phyloP scores from a whole-genome alignment of 768 basidiomycete genomes.

The Fibroporia radiculosa region DNA sequence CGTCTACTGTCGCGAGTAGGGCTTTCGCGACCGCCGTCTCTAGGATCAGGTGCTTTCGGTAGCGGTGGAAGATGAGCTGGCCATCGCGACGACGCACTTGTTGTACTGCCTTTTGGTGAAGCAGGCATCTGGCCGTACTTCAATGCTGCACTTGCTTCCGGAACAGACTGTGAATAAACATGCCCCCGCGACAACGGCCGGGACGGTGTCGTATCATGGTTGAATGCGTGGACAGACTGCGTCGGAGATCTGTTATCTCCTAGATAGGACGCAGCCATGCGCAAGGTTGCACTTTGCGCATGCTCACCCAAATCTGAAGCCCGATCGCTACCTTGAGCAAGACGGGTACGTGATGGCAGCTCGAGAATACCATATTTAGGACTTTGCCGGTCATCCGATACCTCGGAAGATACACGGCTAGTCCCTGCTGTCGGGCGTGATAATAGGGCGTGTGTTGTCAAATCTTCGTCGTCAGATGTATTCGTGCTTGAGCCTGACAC shows the following conservation, averaged over 20 bases:
- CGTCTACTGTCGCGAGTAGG: not conserved
- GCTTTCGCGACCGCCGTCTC: not conserved
- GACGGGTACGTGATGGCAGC: conserved; percentile 27
- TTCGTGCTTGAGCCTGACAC: not conserved
- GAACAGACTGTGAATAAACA: conserved; percentile 3
- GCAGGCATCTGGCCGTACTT: conserved; percentile 7
- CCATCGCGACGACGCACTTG: conserved; percentile 10
- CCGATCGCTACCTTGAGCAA: conserved; percentile 4
- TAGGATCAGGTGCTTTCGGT: conserved; percentile 12
- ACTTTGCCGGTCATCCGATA: not conserved
- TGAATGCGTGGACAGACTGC: not conserved
- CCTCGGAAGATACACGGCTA: not conserved
- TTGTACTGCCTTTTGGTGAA: conserved; percentile 1
- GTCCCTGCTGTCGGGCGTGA: not conserved
- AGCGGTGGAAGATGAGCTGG: conserved; percentile 17
- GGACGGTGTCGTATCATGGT: not conserved
- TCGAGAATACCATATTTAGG: conserved; percentile 39
- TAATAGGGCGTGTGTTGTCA: conserved; percentile 10
- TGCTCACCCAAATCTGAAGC: conserved; percentile 3
- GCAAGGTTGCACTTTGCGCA: conserved; percentile 15
- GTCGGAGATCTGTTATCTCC: conserved; percentile 8
- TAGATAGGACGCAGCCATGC: conserved; percentile 24
- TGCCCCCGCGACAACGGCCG: conserved; percentile 2
- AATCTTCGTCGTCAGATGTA: conserved; percentile 15
- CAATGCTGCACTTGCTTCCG: conserved; percentile 12